A percentile compares a stretch with the other conserved stretches of the same genome.
Evolutionary conservation across 2,329 filamentous ascomycete genomes (phyloP).

Genomic region (Penicillium sp.): DNA sequence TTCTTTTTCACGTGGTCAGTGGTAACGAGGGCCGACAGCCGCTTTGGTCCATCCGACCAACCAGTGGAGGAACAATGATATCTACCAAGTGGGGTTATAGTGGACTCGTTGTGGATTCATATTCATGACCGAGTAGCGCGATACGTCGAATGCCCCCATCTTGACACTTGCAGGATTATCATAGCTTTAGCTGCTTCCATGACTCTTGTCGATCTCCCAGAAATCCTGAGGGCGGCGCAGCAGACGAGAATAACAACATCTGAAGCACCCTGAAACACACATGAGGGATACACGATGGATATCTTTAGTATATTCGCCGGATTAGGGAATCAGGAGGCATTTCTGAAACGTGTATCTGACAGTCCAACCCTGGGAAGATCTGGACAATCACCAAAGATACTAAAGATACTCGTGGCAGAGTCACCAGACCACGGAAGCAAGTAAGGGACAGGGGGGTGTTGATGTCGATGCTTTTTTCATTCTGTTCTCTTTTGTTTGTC

Average conservation of each 20-base stretch:
- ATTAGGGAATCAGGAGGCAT: slow-evolving; percentile 9
- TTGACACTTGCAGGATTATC: not conserved
- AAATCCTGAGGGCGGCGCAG: not conserved
- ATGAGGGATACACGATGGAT: slow-evolving; percentile 5
- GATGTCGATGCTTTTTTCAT: not conserved
- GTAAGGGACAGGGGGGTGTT: not conserved
- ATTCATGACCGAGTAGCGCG: not conserved
- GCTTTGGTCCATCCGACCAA: not conserved
- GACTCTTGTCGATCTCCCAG: slow-evolving; percentile 5
- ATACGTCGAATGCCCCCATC: not conserved
- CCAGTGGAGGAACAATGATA: not conserved
- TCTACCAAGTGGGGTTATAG: not conserved
- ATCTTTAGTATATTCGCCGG: slow-evolving; percentile 25
- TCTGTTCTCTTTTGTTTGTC: not conserved
- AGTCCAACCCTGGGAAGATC: not conserved
- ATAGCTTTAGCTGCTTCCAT: slow-evolving; percentile 8
- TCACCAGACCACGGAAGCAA: slow-evolving; percentile 9
- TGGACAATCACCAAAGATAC: not conserved
- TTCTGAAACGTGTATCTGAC: slow-evolving; percentile 12
- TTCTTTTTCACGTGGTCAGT: not conserved
- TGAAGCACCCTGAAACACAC: slow-evolving; percentile 19
- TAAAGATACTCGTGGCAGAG: not conserved
- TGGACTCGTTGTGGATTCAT: not conserved
- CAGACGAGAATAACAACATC: slow-evolving; percentile 10
- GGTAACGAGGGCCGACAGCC: not conserved